A percentile compares a stretch with the other conserved stretches of the same genome.
Evolutionary conservation across 257 asterid species (phyloP).

Genomic region (Lithospermum erythrorhizon): DNA sequence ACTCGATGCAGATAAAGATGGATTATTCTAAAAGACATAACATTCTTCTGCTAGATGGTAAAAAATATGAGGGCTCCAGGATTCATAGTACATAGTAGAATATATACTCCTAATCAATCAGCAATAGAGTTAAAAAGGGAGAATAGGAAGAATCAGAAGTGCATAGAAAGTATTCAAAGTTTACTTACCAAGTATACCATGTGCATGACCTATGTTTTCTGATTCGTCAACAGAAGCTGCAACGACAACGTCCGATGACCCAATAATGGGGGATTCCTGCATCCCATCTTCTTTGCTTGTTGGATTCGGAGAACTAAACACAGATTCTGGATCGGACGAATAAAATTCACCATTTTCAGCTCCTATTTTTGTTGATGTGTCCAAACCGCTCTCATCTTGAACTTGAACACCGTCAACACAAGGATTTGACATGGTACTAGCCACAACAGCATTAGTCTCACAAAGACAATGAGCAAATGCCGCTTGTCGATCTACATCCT

Average conservation of each 20-base stretch:
- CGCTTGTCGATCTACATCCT: slow-evolving; percentile 23
- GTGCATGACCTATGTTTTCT: slow-evolving; percentile 26
- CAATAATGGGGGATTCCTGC: slow-evolving; percentile 28
- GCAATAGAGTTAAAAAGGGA: neutral
- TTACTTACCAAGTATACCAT: slow-evolving; percentile 41
- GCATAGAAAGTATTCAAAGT: slow-evolving; percentile 10
- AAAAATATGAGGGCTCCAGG: neutral
- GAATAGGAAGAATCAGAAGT: neutral
- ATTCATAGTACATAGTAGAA: neutral
- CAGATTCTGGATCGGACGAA: slow-evolving; percentile 48
- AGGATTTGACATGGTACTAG: slow-evolving; percentile 23
- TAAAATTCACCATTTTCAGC: slow-evolving; percentile 36
- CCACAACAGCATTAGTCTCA: slow-evolving; percentile 30
- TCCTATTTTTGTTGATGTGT: slow-evolving; percentile 46
- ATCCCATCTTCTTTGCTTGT: slow-evolving; percentile 40
- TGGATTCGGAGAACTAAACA: slow-evolving; percentile 45
- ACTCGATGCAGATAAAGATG: neutral
- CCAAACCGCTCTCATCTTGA: slow-evolving; percentile 35
- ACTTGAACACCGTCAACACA: slow-evolving; percentile 29
- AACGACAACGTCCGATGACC: slow-evolving; percentile 17
- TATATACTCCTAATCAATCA: neutral
- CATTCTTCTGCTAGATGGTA: neutral
- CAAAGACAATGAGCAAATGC: slow-evolving; percentile 15
- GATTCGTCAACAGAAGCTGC: slow-evolving; percentile 29
- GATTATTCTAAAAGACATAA: neutral